These are phyloP conservation scores for Tulasnella sp. DNA, from an alignment of 768 basidiomycete genomes.

Conservation along the genomic window DNA sequence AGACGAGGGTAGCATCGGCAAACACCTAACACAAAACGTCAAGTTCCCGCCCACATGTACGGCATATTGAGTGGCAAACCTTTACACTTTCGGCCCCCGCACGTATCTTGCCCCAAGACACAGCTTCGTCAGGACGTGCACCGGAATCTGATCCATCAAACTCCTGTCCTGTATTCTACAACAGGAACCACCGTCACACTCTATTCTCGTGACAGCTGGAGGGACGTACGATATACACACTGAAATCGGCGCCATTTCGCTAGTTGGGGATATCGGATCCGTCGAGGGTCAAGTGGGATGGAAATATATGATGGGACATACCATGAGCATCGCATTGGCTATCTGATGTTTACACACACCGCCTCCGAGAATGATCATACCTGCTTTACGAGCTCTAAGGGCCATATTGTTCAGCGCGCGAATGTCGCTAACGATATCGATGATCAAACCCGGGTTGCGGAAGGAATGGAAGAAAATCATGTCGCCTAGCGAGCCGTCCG, in stretches of 20 bases:
- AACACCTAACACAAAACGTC: conserved; percentile 40
- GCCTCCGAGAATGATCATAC: conserved; percentile 96
- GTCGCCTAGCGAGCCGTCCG: conserved; percentile 95
- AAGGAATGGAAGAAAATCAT: conserved; percentile 99
- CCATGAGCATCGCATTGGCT: conserved; percentile 99
- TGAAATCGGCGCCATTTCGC: conserved; percentile 97
- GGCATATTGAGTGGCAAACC: conserved; percentile 30
- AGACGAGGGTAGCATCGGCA: conserved; percentile 94
- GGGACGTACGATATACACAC: conserved; percentile 75
- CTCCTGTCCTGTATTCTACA: conserved; percentile 93
- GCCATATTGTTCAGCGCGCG: conserved; percentile 81
- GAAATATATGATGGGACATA: conserved; percentile 29
- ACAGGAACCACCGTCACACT: neutral
- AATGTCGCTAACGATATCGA: conserved; percentile 95
- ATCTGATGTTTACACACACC: conserved; percentile 99
- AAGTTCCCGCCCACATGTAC: neutral
- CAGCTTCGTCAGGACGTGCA: conserved; percentile 91
- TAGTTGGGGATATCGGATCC: conserved; percentile 25
- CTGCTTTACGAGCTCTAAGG: conserved; percentile 79
- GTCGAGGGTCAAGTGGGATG: neutral
- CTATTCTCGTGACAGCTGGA: neutral
- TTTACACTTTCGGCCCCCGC: conserved; percentile 74
- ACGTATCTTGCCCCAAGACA: conserved; percentile 98
- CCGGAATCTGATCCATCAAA: conserved; percentile 98
- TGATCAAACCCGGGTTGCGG: conserved; percentile 62